phyloP scores from a whole-genome alignment of 805 yeast genomes.

The Hermanozyma aechmeae region DNA sequence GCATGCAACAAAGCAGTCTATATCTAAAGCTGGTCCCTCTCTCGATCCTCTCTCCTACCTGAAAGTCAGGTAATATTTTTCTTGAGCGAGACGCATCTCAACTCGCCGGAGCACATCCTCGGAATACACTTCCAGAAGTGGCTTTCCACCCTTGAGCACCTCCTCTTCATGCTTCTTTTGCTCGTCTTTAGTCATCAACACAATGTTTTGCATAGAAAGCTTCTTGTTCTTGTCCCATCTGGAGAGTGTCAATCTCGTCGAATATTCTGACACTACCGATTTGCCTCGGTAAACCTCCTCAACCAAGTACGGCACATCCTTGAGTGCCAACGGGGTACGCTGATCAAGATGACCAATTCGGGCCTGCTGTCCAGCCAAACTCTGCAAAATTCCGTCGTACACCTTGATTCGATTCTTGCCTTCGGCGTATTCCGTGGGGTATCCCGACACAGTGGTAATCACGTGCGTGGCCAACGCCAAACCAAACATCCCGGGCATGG shows the following conservation, averaged over 20 bases:
- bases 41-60: constrained; percentile 1
- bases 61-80: constrained; percentile 48
- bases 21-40: no score
- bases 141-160: constrained; percentile 62
- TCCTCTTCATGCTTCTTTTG: constrained; percentile 70
- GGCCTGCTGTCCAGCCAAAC: constrained; percentile 79
- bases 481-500: constrained; percentile 96
- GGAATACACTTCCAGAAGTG: constrained; percentile 53
- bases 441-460: constrained; percentile 72
- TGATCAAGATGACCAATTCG: constrained; percentile 67
- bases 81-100: constrained; percentile 62
- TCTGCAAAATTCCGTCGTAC: constrained; percentile 75
- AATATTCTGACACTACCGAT: constrained; percentile 75
- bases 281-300: constrained; percentile 94
- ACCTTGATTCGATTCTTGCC: constrained; percentile 81
- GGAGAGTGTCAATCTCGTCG: constrained; percentile 71
- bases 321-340: constrained; percentile 61
- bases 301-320: constrained; percentile 71
- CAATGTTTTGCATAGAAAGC: constrained; percentile 67
- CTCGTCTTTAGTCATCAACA: constrained; percentile 83
- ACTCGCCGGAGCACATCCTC: constrained; percentile 48
- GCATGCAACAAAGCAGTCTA: no score
- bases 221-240: constrained; percentile 74
- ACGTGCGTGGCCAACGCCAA: constrained; percentile 80
- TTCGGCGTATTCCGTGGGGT: constrained; percentile 84